Percentiles rank a stretch among this genome's conserved stretches.
phyloP scores from a whole-genome alignment of 1,284 basidiomycete genomes.

The Melampsora americana region DNA sequence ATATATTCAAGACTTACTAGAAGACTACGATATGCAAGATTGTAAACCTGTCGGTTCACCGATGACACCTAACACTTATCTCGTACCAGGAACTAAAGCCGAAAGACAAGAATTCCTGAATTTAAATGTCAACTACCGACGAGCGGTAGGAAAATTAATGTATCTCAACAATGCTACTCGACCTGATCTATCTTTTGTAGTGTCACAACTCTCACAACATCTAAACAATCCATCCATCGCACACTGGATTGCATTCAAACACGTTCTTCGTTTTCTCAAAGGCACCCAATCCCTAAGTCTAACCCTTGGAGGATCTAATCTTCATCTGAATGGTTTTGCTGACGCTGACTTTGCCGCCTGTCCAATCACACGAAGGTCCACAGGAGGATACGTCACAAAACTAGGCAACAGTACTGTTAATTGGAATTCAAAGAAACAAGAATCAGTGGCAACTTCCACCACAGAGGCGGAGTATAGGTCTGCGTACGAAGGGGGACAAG shows the following conservation, averaged over 20 bases:
- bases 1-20: background rate
- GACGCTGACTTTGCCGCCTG: too few species aligned
- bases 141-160: background rate
- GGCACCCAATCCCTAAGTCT: too few species aligned
- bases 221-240: background rate
- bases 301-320: too few species aligned
- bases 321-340: too few species aligned
- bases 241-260: conserved; percentile 7
- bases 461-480: too few species aligned
- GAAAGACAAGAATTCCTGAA: too few species aligned
- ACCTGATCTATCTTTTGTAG: background rate
- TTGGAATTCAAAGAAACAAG: too few species aligned
- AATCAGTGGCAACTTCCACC: too few species aligned
- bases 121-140: too few species aligned
- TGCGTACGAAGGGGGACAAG: too few species aligned
- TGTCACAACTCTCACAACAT: background rate
- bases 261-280: background rate
- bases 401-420: background rate
- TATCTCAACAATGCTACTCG: background rate
- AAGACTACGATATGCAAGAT: conserved; percentile 15
- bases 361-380: too few species aligned
- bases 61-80: background rate
- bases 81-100: background rate
- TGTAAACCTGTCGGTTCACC: background rate
- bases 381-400: background rate